Conservation (phyloP, 1,139 yeast species). For the Candida dubliniensis region DNA sequence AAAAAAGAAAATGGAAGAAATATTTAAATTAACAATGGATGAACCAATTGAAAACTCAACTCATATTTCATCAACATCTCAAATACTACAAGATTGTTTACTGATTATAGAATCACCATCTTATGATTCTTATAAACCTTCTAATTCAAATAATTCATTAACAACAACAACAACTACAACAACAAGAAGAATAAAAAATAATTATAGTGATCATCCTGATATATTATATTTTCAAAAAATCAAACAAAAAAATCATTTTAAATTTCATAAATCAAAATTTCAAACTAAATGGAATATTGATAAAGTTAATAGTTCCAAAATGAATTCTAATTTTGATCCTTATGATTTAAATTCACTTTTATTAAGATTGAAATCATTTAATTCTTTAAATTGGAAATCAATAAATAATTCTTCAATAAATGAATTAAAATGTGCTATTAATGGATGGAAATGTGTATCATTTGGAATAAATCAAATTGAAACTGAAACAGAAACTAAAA, state of each 20-base stretch:
- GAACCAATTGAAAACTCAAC: neutral
- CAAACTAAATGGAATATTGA: slow-evolving; percentile 16
- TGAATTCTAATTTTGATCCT: slow-evolving; percentile 32
- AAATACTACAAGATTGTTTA: slow-evolving; percentile 31
- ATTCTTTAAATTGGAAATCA: slow-evolving; percentile 35
- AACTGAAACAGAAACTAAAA: slow-evolving; percentile 28
- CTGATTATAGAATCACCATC: slow-evolving; percentile 25
- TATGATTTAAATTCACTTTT: slow-evolving; percentile 30
- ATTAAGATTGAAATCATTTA: slow-evolving; percentile 29
- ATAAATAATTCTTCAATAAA: slow-evolving; percentile 17
- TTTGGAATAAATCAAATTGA: slow-evolving; percentile 24
- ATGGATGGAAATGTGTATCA: slow-evolving; percentile 45
- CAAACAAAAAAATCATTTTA: slow-evolving; percentile 37
- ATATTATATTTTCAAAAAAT: slow-evolving; percentile 39
- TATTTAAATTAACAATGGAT: slow-evolving; percentile 6
- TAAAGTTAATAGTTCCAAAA: slow-evolving; percentile 15
- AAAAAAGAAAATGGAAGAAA: slow-evolving; percentile 1
- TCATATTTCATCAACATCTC: slow-evolving; percentile 21
- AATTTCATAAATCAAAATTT: slow-evolving; percentile 33
- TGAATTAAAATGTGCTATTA: slow-evolving; percentile 40
- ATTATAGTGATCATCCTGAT: slow-evolving; percentile 34
- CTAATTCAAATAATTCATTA: slow-evolving; percentile 4
- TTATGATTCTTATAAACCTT: slow-evolving; percentile 19
- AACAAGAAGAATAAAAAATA: too few relatives aligned
- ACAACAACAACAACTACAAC: too few relatives aligned